These are phyloP conservation scores for Pythium dissotocum DNA, from an alignment of 352 stramenopile genomes.

Conservation along the genomic window DNA sequence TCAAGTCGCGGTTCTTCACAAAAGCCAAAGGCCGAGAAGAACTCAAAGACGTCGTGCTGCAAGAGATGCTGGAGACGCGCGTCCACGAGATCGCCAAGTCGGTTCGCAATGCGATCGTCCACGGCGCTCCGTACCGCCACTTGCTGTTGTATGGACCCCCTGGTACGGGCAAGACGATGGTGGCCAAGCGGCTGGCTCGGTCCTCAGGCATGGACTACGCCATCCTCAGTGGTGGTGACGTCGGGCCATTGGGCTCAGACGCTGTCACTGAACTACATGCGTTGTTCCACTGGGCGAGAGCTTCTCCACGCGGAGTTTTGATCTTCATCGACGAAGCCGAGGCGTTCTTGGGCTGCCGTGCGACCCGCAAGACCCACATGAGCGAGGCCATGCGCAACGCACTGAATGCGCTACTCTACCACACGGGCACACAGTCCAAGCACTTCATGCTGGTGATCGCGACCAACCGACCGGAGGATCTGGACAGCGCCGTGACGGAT, in stretches of 20 bases:
- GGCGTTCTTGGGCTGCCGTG: conserved; percentile 75
- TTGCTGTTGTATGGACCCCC: conserved; percentile 84
- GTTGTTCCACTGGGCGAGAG: conserved; percentile 81
- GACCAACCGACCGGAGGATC: conserved; percentile 80
- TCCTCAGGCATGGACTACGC: conserved; percentile 79
- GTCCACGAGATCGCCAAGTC: conserved; percentile 65
- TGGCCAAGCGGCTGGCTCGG: conserved; percentile 76
- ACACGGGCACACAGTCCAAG: conserved; percentile 70
- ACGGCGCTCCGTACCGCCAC: conserved; percentile 77
- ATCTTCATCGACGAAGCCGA: conserved; percentile 90
- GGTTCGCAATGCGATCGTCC: conserved; percentile 56
- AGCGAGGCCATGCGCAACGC: conserved; percentile 83
- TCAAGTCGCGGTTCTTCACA: conserved; percentile 33
- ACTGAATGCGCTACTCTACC: conserved; percentile 82
- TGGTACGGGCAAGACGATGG: conserved; percentile 87
- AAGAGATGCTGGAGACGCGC: conserved; percentile 51
- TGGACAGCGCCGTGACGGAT: conserved; percentile 78
- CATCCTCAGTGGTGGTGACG: conserved; percentile 84
- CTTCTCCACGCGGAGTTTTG: conserved; percentile 68
- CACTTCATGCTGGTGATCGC: conserved; percentile 84
- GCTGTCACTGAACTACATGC: conserved; percentile 82
- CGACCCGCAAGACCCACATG: conserved; percentile 80
- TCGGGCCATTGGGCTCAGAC: conserved; percentile 71
- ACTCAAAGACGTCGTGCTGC: conserved; percentile 63
- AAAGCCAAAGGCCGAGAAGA: conserved; percentile 38